These are phyloP conservation scores for Alternaria novae-zelandiae DNA, from an alignment of 2,329 filamentous ascomycete genomes.

Conservation along the genomic window DNA sequence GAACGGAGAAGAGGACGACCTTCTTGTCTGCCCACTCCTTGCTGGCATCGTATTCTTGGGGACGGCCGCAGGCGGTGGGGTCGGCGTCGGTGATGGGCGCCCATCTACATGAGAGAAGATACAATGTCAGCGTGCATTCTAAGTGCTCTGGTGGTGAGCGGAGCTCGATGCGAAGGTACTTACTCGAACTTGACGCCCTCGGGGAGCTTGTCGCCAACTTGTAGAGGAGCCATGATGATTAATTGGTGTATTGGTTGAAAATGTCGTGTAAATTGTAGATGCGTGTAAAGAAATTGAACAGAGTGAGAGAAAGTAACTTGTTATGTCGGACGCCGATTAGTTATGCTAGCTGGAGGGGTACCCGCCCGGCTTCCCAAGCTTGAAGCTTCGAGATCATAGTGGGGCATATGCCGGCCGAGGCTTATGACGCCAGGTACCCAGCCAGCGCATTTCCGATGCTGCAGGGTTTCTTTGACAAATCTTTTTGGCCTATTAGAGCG, in stretches of 20 bases:
- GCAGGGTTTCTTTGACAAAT: constrained; percentile 22
- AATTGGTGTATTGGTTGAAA: constrained; percentile 1
- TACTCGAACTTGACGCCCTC: constrained; percentile 78
- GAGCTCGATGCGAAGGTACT: constrained; percentile 36
- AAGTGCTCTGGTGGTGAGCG: not conserved
- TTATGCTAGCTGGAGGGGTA: constrained; percentile 15
- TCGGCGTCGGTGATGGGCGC: constrained; percentile 76
- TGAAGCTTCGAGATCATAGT: constrained; percentile 24
- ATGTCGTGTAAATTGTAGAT: not conserved
- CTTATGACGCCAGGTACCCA: constrained; percentile 20
- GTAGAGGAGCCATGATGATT: constrained; percentile 67
- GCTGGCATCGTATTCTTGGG: constrained; percentile 78
- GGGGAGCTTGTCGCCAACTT: constrained; percentile 84
- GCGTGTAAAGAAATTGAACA: not conserved
- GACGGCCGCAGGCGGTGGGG: constrained; percentile 78
- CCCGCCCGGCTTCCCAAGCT: constrained; percentile 18
- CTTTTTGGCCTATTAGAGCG: constrained; percentile 14
- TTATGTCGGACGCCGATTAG: not conserved
- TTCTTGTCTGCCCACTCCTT: constrained; percentile 76
- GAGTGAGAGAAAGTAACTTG: not conserved
- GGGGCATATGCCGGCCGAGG: constrained; percentile 13
- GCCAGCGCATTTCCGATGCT: not conserved
- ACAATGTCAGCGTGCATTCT: not conserved
- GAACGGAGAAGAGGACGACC: constrained; percentile 72
- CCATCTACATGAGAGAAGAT: constrained; percentile 60